Conservation (phyloP, 371 early-diverging fungal species). For the Mucor mucedo region DNA sequence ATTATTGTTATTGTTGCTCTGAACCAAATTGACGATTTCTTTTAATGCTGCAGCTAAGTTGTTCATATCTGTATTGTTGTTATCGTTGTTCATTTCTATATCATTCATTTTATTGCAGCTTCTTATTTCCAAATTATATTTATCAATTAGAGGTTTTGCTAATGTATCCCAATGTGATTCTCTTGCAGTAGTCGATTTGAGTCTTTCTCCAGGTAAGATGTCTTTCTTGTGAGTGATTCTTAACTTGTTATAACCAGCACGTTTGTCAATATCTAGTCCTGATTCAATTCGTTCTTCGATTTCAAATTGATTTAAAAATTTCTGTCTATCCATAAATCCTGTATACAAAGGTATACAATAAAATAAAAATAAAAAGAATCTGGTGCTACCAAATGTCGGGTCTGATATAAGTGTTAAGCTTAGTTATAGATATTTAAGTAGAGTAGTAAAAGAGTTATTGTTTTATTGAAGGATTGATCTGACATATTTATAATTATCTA, state of each 20-base stretch:
- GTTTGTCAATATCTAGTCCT: too few species aligned
- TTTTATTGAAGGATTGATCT: too few species aligned
- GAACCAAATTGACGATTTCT: too few species aligned
- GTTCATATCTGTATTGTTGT: background rate
- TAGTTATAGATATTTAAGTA: too few species aligned
- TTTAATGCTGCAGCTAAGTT: background rate
- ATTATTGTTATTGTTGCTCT: too few species aligned
- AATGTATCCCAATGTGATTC: background rate
- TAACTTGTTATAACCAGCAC: background rate
- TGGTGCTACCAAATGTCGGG: too few species aligned
- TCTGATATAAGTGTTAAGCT: too few species aligned
- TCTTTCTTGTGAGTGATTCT: background rate
- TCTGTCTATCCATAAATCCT: background rate
- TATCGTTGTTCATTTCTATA: background rate
- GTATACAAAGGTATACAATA: too few species aligned
- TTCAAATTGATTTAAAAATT: too few species aligned
- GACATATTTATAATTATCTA: too few species aligned
- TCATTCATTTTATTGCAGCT: background rate
- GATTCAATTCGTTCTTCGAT: background rate
- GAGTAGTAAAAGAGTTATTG: too few species aligned
- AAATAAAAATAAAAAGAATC: too few species aligned
- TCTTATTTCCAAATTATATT: background rate
- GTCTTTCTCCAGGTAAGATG: background rate
- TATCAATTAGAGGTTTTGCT: background rate
- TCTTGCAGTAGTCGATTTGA: background rate